Conservation (phyloP, 1,139 yeast genomes). For the Kazachstania sp. region DNA sequence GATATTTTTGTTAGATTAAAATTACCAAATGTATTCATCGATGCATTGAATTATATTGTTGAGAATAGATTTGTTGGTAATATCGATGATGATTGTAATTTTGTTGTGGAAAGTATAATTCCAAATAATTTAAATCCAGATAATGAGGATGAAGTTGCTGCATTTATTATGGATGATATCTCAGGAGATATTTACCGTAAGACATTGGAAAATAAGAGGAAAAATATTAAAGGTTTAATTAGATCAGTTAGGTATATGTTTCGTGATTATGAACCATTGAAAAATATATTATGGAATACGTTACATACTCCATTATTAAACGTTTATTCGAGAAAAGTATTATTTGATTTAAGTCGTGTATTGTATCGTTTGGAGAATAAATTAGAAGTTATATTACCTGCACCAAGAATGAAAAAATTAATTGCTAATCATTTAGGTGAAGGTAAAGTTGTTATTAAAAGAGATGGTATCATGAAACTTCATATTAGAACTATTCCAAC, state of each 20-base stretch:
- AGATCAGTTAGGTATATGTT: constrained; percentile 59
- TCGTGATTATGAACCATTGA: constrained; percentile 55
- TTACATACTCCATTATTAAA: constrained; percentile 54
- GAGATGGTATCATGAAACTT: constrained; percentile 33
- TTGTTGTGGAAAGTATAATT: constrained; percentile 19
- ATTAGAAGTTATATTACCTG: constrained; percentile 49
- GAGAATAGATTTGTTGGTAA: constrained; percentile 55
- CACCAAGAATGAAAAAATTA: constrained; percentile 63
- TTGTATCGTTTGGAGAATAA: constrained; percentile 58
- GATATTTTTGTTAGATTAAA: constrained; percentile 46
- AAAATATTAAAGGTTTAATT: constrained; percentile 40
- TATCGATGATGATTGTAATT: constrained; percentile 35
- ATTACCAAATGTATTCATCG: constrained; percentile 41
- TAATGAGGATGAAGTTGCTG: constrained; percentile 36
- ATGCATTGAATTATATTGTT: constrained; percentile 61
- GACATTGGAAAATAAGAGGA: constrained; percentile 40
- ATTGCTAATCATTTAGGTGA: constrained; percentile 42
- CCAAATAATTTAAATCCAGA: constrained; percentile 13
- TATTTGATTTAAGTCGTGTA: constrained; percentile 60
- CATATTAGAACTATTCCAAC: constrained; percentile 24
- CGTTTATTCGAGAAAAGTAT: constrained; percentile 49
- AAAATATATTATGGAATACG: constrained; percentile 58
- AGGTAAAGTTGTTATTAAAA: constrained; percentile 27
- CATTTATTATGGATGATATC: constrained; percentile 43
- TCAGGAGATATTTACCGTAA: constrained; percentile 32